Conservation (phyloP, 345 rosid genomes). For the Euphorbia tirucalli region DNA sequence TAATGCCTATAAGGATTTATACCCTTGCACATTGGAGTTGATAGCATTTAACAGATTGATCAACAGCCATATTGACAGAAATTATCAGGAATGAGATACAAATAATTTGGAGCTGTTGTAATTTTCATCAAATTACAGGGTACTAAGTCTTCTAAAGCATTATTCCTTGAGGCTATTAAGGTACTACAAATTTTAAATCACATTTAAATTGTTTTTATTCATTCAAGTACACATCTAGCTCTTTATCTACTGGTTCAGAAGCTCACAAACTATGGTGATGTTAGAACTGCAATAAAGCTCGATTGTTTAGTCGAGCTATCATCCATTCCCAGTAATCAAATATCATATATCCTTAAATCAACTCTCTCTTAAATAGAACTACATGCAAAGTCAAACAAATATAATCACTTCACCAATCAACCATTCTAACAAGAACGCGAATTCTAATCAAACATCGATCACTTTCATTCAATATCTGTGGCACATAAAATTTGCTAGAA, state of each 20-base stretch:
- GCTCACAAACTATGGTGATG: not conserved
- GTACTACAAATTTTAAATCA: not conserved
- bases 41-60: not conserved
- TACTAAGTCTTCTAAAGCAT: not conserved
- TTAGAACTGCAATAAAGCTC: not conserved
- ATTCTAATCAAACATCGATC: not conserved
- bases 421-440: not conserved
- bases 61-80: not conserved
- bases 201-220: not conserved
- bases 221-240: not conserved
- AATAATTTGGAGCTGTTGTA: not conserved
- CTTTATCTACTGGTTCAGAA: not conserved
- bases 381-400: not conserved
- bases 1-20: not conserved
- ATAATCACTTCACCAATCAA: not conserved
- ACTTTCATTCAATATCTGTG: not conserved
- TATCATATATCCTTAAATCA: not conserved
- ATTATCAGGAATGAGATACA: not conserved
- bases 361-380: not conserved
- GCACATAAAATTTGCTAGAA: not conserved
- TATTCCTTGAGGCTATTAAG: not conserved
- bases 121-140: not conserved
- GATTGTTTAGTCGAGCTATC: not conserved
- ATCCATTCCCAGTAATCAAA: not conserved
- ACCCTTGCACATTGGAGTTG: not conserved